Evolutionary conservation across 2,329 filamentous ascomycete genomes (phyloP).

Genomic region (Chaetomium sp.): DNA sequence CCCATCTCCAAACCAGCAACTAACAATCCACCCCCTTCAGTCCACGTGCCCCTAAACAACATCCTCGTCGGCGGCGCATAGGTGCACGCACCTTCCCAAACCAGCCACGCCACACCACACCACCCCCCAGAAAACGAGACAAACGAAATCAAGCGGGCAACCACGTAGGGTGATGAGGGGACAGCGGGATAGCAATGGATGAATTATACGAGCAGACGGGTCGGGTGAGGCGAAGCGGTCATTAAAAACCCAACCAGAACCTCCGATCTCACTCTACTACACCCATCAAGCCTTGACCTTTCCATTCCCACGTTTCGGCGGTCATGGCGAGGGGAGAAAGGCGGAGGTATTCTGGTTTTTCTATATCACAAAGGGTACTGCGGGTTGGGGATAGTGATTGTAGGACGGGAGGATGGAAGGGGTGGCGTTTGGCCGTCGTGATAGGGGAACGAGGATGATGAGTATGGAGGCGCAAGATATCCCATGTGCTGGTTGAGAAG

Average conservation of each 20-base stretch:
- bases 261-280: background rate
- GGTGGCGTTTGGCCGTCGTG: background rate
- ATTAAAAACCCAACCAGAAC: background rate
- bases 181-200: background rate
- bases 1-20: background rate
- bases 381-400: background rate
- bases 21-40: constrained; percentile 40
- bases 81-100: constrained; percentile 24
- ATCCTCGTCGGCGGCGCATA: constrained; percentile 69
- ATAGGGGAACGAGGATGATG: background rate
- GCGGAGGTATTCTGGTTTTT: background rate
- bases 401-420: too few species aligned
- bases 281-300: background rate
- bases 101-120: background rate
- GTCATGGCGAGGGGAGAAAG: background rate
- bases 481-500: background rate
- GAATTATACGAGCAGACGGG: background rate
- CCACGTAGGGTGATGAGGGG: background rate
- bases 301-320: too few species aligned
- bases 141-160: background rate
- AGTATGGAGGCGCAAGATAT: constrained; percentile 18
- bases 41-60: constrained; percentile 72
- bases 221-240: background rate
- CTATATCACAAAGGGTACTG: background rate
- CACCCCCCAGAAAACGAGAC: background rate